Evolutionary conservation across 495 filamentous ascomycete genomes (phyloP), one percentile per base, ranked within the genome.

Genomic region (Cenococcum geophilum): DNA sequence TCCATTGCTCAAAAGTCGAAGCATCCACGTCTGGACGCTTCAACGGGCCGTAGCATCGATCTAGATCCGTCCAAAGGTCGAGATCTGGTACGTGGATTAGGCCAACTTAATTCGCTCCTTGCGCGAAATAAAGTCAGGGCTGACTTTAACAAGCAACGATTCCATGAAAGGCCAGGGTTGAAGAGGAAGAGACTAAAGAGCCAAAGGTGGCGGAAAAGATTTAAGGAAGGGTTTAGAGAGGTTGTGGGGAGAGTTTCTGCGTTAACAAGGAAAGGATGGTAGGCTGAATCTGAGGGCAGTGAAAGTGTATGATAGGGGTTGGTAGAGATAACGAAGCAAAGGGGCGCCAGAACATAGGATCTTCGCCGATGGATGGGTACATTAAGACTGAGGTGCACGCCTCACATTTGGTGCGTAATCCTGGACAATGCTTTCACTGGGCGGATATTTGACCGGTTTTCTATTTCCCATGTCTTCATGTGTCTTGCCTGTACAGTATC

Each of bases 231-330:
- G 14, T 90, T 92, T 70, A 77, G 72, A 68, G 78, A 77, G 18
- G 78, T 82, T 40, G 76, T 87, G 22, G 60, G 55, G 35, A 78
- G 85, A 70, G 86, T 86, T 4, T 78, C 79, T 68, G 78, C 84
- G 70, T 78, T 92, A 76, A 85, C 78, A 68, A 77, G 73, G 64
- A 84, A 89, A 72, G 89, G 89, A 12, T 89, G 89, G 88, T 92
- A 66, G 43, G 37, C 48, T 25, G 23, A 14, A 14, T 6, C 27
- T 32, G 2, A 32, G 27, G 27, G 6, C 3, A 32, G 6, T 32
- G 27, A 32, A 32, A 32, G 27, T 32, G 27, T 32, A 32, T 6
- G 27, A 32, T 32, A 32, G 27, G 27, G 27, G 6, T 32, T 2
- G 27, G 6, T 6, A 2, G 27, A 32, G 27, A 32, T 3, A 32